Conservation (phyloP, 129 eudicot species). For the Flaveria linearis region DNA sequence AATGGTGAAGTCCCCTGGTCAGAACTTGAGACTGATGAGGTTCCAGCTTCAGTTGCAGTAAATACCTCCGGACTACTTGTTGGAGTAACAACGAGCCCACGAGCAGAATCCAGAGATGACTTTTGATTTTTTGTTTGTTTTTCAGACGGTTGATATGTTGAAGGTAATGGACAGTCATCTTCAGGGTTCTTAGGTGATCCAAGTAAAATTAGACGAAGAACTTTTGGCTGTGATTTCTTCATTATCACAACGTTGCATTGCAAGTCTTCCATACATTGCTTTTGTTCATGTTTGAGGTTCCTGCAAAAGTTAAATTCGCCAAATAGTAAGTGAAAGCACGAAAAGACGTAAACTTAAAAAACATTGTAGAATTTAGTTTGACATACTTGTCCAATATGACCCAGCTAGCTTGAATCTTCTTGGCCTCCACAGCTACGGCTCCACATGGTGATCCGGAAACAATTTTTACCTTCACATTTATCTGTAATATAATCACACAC, state of each 20-base stretch:
- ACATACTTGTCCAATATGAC: constrained; percentile 89
- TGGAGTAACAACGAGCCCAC: constrained; percentile 75
- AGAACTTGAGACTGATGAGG: constrained; percentile 94
- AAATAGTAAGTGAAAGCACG: background rate
- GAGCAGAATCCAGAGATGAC: constrained; percentile 41
- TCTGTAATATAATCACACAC: constrained; percentile 43
- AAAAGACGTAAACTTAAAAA: background rate
- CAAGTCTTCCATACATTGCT: constrained; percentile 88
- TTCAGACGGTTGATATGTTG: constrained; percentile 38
- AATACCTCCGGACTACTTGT: constrained; percentile 94
- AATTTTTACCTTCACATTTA: constrained; percentile 86
- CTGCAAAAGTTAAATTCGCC: constrained; percentile 39
- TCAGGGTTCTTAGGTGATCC: constrained; percentile 68
- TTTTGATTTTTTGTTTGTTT: constrained; percentile 42
- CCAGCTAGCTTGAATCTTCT: constrained; percentile 79
- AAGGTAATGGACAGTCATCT: constrained; percentile 29
- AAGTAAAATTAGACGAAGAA: constrained; percentile 79
- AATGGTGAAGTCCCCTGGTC: constrained; percentile 93
- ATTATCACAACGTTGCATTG: constrained; percentile 91
- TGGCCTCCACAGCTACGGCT: constrained; percentile 90
- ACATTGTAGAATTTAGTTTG: background rate
- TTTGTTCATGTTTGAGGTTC: constrained; percentile 78
- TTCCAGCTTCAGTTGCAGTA: constrained; percentile 89
- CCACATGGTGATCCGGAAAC: constrained; percentile 82
- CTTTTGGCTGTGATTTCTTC: constrained; percentile 86